Evolutionary conservation across 208 protist genomes (phyloP).

Genomic region (Wallacemonas sp.): DNA sequence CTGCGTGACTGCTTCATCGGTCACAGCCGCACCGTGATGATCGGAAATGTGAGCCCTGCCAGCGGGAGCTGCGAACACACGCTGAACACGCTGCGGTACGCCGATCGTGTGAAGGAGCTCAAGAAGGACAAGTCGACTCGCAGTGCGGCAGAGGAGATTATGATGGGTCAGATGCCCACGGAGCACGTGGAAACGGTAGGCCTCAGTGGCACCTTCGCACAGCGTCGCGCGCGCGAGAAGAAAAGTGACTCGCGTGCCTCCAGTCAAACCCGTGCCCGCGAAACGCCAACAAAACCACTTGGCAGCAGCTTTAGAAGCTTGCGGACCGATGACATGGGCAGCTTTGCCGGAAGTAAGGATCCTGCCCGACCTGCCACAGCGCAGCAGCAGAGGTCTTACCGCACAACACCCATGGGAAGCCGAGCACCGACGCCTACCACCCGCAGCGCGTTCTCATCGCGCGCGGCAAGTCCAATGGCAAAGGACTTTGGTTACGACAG

Average conservation of each 20-base stretch:
- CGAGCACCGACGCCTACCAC: slow-evolving; percentile 21
- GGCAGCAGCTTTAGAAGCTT: slow-evolving; percentile 32
- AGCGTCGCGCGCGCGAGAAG: slow-evolving; percentile 78
- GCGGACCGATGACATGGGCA: slow-evolving; percentile 31
- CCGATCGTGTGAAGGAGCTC: slow-evolving; percentile 92
- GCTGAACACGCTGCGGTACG: slow-evolving; percentile 84
- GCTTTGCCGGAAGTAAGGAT: slow-evolving; percentile 38
- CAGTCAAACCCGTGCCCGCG: slow-evolving; percentile 61
- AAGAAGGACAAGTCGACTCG: slow-evolving; percentile 86
- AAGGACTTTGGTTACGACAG: slow-evolving; percentile 64
- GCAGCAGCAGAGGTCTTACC: slow-evolving; percentile 3
- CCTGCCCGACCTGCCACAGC: slow-evolving; percentile 19
- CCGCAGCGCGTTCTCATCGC: slow-evolving; percentile 38
- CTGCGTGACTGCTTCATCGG: slow-evolving; percentile 89
- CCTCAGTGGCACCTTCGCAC: slow-evolving; percentile 68
- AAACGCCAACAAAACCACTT: slow-evolving; percentile 48
- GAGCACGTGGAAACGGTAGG: slow-evolving; percentile 86
- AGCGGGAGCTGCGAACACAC: slow-evolving; percentile 85
- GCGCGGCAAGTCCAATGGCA: slow-evolving; percentile 26
- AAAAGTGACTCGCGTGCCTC: slow-evolving; percentile 36
- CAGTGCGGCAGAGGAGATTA: slow-evolving; percentile 86
- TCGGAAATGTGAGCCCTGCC: slow-evolving; percentile 90
- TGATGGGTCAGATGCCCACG: slow-evolving; percentile 92
- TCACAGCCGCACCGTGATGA: slow-evolving; percentile 94
- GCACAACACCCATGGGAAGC: slow-evolving; percentile 34